Base-by-base conservation (phyloP, 2,329 filamentous ascomycete genomes). In the Ophiosphaerella herpotricha region DNA sequence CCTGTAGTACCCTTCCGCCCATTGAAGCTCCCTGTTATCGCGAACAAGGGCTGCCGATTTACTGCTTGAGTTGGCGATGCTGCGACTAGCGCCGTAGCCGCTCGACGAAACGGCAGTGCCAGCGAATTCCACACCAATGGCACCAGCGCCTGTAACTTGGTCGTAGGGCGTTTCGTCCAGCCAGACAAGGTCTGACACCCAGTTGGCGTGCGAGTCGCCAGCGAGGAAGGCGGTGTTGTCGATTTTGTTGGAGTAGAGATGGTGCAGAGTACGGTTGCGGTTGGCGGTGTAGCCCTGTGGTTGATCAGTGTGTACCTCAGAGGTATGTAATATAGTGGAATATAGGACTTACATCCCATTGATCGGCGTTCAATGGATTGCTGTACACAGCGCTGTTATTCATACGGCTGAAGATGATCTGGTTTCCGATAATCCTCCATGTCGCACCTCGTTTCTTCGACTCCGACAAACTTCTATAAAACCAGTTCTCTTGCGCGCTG, bases 341-440 rank as follows among this genome's bases (percentile, higher is more conserved):
- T 11, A n/a, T 7, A 16, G 36, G 21, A 45, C 52, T 48, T 45
- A 57, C 87, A 64, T 86, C 77, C 81, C 80, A 84, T 37, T 77
- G 77, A 60, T 87, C 84, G 50, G 80, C 79, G 60, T 85, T 78
- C 26, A 67, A 9, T 43, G 53, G 48, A 21, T 61, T 41, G 11
- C 43, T 48, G 18, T 49, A 51, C 9, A 61, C 54, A 2, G 59
- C 61, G 5, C 53, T 63, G 21, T 64, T 63, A 39, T 68, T 65
- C 48, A 70, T 63, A 2, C 63, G 44, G 1, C 60, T 64, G 49
- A 68, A 70, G 36, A 70, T 54, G 41, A 87, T 83, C 70, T 90
- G 87, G 42, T 85, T 87, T 11, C 87, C 87, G 26, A 91, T 78
- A 29, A 91, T 69, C 23, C 87, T 78, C 88, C 88, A 91, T 0